These are phyloP conservation scores for Monosporascus cannonballus DNA, from an alignment of 2,329 filamentous ascomycete genomes.

Conservation along the genomic window DNA sequence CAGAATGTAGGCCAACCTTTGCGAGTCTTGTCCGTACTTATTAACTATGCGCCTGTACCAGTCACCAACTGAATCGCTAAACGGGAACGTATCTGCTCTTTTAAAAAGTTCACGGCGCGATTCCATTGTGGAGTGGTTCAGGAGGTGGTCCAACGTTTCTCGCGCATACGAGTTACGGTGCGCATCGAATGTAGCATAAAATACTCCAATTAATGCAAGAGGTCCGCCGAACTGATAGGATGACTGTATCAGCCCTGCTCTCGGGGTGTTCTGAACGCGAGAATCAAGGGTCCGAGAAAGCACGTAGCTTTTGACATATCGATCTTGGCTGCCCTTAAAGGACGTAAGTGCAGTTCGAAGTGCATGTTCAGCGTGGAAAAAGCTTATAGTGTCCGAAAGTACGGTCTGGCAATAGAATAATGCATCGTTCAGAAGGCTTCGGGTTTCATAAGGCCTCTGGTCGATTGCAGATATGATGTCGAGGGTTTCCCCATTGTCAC, in stretches of 20 bases:
- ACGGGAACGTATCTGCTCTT: constrained; percentile 3
- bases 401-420: not conserved
- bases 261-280: constrained; percentile 1
- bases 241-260: not conserved
- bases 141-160: constrained; percentile 4
- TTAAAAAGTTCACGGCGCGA: constrained; percentile 1
- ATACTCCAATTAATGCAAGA: constrained; percentile 2
- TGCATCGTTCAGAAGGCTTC: not conserved
- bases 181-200: constrained; percentile 6
- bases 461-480: not conserved
- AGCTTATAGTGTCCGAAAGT: not conserved
- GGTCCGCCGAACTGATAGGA: constrained; percentile 2
- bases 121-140: not conserved
- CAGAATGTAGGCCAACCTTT: constrained; percentile 2
- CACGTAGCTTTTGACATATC: constrained; percentile 1
- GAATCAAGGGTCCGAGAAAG: constrained; percentile 2
- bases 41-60: constrained; percentile 2
- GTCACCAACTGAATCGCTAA: not conserved
- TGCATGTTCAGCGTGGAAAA: not conserved
- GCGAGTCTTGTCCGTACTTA: not conserved
- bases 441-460: not conserved
- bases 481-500: not conserved
- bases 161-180: constrained; percentile 4
- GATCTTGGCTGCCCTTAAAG: not conserved
- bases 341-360: not conserved